Evolutionary conservation across 805 yeast genomes (phyloP), one percentile per base, ranked within the genome.

Genomic region (Phaffomyces opuntiae): DNA sequence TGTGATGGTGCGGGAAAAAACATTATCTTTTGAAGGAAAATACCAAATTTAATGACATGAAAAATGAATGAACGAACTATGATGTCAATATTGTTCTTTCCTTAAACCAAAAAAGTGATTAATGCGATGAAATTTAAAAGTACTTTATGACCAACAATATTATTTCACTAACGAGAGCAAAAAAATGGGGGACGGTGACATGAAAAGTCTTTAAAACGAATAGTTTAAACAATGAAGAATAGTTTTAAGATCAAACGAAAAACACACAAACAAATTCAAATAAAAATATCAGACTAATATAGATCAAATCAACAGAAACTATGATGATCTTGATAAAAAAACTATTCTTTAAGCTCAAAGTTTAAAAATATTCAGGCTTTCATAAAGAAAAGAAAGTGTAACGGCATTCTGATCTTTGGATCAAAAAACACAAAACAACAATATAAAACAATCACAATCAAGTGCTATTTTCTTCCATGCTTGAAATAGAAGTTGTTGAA

Each of bases 401-500:
- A 11, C 9, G 13, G 7, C 38, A 17, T 36, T 19, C 38, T 13
- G 5, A 21, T 12, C 29, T 26, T 5, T n/a, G 9, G 33, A n/a
- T 27, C 8, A 13, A 38, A 38, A 27, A 44, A 33, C 36, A 16
- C 17, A 33, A 33, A 33, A 35, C 39, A 39, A 44, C 35, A 44
- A 33, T 36, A 43, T 14, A 11, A 26, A 38, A 25, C 26, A 12
- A 24, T 14, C n/a, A 41, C 13, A 26, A 26, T 12, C 5, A 32
- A 19, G 16, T 9, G 25, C 12, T 37, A 9, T 27, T 7, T 24
- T n/a, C 14, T 19, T 21, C 24, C 24, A 21, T 21, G 4, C 7
- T 4, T 25, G 33, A 29, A 34, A 5, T 13, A 21, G 16, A 14
- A 16, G 16, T 13, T n/a, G 46, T 43, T 43, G 46, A 43, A 43